These are phyloP conservation scores for Physcia stellaris DNA, from an alignment of 495 filamentous ascomycete species.

Conservation along the genomic window DNA sequence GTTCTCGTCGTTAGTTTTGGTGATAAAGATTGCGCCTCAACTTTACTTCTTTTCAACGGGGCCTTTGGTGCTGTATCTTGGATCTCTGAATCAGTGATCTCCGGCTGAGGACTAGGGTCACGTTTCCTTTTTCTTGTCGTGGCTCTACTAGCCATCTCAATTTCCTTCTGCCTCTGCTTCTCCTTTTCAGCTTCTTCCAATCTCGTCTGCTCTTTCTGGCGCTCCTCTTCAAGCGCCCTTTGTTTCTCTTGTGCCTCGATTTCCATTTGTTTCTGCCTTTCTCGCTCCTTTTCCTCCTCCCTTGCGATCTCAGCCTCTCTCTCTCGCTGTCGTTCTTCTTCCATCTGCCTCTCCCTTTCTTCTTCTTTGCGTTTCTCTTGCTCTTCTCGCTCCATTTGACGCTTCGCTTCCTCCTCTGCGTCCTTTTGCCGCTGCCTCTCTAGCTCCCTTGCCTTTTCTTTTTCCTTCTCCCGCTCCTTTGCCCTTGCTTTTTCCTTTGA, in stretches of 20 bases:
- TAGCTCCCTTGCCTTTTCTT: conserved; percentile 8
- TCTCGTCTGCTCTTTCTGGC: neutral
- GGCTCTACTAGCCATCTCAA: no score
- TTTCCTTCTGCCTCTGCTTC: conserved; percentile 4
- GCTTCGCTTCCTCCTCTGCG: conserved; percentile 5
- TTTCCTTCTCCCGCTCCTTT: conserved; percentile 11
- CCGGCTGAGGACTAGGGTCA: conserved; percentile 7
- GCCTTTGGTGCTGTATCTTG: conserved; percentile 7
- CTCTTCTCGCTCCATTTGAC: conserved; percentile 1
- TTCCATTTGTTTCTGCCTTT: conserved; percentile 4
- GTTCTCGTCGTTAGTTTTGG: conserved; percentile 10
- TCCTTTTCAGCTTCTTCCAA: no score
- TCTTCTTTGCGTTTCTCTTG: conserved; percentile 2
- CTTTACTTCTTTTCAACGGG: conserved; percentile 41
- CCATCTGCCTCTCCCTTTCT: conserved; percentile 3
- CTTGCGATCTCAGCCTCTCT: conserved; percentile 5
- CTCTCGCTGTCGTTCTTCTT: neutral
- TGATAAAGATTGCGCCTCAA: conserved; percentile 36
- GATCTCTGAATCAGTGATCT: conserved; percentile 1
- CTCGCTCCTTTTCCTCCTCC: conserved; percentile 9
- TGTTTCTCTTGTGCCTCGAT: conserved; percentile 5
- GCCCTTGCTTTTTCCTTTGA: conserved; percentile 15
- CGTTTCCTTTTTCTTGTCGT: conserved; percentile 15
- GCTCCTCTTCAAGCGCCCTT: neutral
- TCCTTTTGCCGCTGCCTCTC: conserved; percentile 11